Evolutionary conservation across 345 rosid species (phyloP).

Genomic region (Durio zibethinus): DNA sequence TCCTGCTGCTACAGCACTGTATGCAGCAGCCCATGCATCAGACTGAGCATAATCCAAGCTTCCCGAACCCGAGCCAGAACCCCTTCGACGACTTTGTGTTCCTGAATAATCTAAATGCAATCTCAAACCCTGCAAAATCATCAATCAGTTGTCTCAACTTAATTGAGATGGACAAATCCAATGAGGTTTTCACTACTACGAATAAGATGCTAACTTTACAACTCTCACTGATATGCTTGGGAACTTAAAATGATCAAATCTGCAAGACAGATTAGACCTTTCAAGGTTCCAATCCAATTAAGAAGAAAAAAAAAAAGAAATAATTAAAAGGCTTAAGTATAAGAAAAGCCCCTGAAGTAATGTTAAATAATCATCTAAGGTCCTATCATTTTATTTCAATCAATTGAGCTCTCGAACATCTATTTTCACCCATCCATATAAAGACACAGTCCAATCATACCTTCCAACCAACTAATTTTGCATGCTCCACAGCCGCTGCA

Average conservation of each 20-base stretch:
- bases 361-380: no score
- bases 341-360: no score
- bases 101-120: constrained; percentile 81
- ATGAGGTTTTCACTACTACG: background rate
- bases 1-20: constrained; percentile 86
- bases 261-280: background rate
- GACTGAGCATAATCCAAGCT: constrained; percentile 50
- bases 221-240: background rate
- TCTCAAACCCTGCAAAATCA: constrained; percentile 69
- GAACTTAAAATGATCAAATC: background rate
- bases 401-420: no score
- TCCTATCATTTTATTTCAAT: no score
- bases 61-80: constrained; percentile 43
- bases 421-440: no score
- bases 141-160: background rate
- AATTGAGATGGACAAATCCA: background rate
- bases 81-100: constrained; percentile 34
- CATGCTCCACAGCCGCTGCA: constrained; percentile 85
- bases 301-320: background rate
- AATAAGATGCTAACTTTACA: background rate
- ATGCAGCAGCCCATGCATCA: constrained; percentile 91
- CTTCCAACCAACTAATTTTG: constrained; percentile 87
- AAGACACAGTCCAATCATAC: constrained; percentile 31
- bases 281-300: background rate
- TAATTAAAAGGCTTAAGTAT: no score